A percentile compares a stretch with the other conserved stretches of the same genome.
phyloP scores from a whole-genome alignment of 2,329 filamentous ascomycete species.

The Botrytis porri region DNA sequence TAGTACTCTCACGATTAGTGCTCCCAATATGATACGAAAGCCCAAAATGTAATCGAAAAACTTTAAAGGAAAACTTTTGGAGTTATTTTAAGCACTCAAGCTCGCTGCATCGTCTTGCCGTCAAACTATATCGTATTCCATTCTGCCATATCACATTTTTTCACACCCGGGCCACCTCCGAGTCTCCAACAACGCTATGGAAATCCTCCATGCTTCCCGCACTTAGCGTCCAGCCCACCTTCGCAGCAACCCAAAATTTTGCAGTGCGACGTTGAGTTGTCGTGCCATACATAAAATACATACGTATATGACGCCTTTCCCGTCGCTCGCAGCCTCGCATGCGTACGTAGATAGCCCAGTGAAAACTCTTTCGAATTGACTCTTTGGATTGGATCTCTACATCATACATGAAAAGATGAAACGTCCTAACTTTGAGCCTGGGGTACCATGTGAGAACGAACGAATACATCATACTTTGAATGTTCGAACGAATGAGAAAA shows the following conservation, averaged over 20 bases:
- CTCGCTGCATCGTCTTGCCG: background rate
- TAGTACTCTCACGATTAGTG: background rate
- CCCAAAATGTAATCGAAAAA: background rate
- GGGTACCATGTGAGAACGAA: background rate
- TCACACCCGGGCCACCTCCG: background rate
- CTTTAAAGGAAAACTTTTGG: background rate
- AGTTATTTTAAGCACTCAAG: background rate
- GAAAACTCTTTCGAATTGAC: constrained; percentile 8
- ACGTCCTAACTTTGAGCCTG: background rate
- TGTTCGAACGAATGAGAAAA: constrained; percentile 8
- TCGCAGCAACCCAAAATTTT: background rate
- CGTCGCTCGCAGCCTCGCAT: constrained; percentile 8
- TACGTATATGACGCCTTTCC: constrained; percentile 4
- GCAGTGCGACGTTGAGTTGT: constrained; percentile 14
- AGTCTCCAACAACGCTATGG: background rate
- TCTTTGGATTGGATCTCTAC: constrained; percentile 4
- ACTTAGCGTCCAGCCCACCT: background rate
- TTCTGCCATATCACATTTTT: background rate
- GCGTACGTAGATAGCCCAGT: background rate
- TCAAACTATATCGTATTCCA: background rate
- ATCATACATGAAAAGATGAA: constrained; percentile 15
- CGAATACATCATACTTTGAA: background rate
- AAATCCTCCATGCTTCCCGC: background rate
- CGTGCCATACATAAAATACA: constrained; percentile 5
- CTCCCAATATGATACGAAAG: constrained; percentile 9